A percentile compares a stretch with the other conserved stretches of the same genome.
Conservation (phyloP, 257 asterid genomes). For the Rehmannia glutinosa region DNA sequence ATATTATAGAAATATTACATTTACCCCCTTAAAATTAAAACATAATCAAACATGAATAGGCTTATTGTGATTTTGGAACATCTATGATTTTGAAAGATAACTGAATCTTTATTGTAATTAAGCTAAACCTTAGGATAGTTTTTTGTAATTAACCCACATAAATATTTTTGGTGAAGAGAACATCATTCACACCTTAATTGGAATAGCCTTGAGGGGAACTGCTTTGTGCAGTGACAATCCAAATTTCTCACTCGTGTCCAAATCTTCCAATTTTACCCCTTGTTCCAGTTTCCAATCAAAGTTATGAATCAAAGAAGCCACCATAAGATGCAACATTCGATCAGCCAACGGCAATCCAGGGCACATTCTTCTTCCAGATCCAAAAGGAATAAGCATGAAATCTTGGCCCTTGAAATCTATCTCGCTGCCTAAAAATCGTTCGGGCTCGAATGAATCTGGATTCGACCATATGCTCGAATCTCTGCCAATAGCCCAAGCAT, state of each 20-base stretch:
- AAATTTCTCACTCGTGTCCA: constrained; percentile 16
- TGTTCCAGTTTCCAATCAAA: constrained; percentile 29
- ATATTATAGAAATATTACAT: no score
- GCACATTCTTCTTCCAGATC: constrained; percentile 40
- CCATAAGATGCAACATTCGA: constrained; percentile 26
- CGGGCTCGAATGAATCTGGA: constrained; percentile 28
- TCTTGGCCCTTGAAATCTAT: constrained; percentile 32
- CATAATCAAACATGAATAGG: no score
- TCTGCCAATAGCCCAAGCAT: constrained; percentile 31
- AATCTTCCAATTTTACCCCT: background rate
- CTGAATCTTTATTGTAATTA: no score
- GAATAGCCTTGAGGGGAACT: constrained; percentile 20
- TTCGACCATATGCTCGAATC: constrained; percentile 27
- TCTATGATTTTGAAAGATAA: no score
- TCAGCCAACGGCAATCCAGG: constrained; percentile 29
- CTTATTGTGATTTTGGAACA: no score
- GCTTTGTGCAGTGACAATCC: constrained; percentile 17
- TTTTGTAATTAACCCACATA: no score
- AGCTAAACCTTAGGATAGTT: background rate
- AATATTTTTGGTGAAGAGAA: no score
- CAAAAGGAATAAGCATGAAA: constrained; percentile 27
- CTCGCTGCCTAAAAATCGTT: constrained; percentile 20
- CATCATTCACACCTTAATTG: background rate
- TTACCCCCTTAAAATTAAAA: no score
- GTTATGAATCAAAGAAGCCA: constrained; percentile 31